Conservation (phyloP, 306 rosid genomes). For the Citrullus mucosospermus region DNA sequence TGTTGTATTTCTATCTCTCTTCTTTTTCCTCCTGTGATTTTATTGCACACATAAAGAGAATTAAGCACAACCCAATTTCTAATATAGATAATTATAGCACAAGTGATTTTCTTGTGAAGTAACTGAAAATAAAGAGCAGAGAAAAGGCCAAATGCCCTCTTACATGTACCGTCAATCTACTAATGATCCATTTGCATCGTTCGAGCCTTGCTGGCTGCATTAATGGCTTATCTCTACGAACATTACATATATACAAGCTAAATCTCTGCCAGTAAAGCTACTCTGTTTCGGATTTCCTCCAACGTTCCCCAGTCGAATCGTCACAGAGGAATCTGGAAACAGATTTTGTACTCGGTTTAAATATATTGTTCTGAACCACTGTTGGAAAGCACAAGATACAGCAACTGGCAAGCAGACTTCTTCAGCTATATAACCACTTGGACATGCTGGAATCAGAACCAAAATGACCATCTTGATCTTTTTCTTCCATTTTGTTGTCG, state of each 20-base stretch:
- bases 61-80: neutral
- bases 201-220: neutral
- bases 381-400: neutral
- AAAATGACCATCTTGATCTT: neutral
- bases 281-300: neutral
- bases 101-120: neutral
- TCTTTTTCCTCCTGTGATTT: neutral
- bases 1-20: neutral
- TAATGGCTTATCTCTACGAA: neutral
- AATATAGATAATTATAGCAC: neutral
- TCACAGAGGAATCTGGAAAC: neutral
- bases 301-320: too few species aligned
- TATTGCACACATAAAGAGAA: neutral
- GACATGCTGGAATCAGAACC: constrained; percentile 22
- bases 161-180: neutral
- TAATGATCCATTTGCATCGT: neutral
- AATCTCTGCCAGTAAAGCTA: neutral
- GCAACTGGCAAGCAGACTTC: neutral
- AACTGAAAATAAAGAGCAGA: neutral
- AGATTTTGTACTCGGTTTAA: neutral
- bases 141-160: neutral
- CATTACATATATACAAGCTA: neutral
- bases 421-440: constrained; percentile 24
- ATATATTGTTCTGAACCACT: neutral
- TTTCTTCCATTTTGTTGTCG: constrained; percentile 13